phyloP scores from a whole-genome alignment of 2,329 filamentous ascomycete genomes.

The Aureobasidium musti region DNA sequence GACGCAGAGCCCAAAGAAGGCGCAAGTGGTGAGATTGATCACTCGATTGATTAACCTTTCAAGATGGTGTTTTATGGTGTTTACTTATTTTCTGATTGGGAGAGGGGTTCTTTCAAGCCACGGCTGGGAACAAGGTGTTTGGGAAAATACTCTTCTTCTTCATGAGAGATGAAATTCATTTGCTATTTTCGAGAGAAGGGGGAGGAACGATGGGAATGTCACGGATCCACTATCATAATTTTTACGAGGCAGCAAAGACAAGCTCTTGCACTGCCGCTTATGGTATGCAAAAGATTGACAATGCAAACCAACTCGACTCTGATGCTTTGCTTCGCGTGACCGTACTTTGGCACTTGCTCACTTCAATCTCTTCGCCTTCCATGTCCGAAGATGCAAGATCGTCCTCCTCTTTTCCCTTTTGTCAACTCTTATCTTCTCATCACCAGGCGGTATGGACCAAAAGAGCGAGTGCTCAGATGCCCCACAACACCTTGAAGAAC shows the following conservation, averaged over 20 bases:
- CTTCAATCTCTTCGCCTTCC: not conserved
- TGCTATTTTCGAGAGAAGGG: not conserved
- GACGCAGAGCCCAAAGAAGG: conserved; percentile 28
- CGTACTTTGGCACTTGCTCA: no score
- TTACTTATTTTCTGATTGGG: not conserved
- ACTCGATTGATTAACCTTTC: not conserved
- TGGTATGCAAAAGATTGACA: not conserved
- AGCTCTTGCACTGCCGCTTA: not conserved
- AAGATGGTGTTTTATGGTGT: not conserved
- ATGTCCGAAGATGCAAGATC: no score
- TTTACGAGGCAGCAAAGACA: not conserved
- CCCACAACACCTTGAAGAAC: not conserved
- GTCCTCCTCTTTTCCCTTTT: not conserved
- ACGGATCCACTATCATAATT: not conserved
- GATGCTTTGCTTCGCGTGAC: no score
- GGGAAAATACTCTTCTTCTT: not conserved
- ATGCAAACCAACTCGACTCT: not conserved
- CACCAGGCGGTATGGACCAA: not conserved
- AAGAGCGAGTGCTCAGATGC: not conserved
- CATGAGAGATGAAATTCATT: conserved; percentile 2
- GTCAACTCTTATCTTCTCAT: not conserved
- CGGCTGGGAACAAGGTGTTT: conserved; percentile 17
- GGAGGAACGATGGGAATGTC: not conserved
- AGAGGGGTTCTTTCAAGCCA: not conserved
- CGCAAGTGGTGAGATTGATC: conserved; percentile 5